Evolutionary conservation across 306 rosid species (phyloP).

Genomic region (Quercus suber): DNA sequence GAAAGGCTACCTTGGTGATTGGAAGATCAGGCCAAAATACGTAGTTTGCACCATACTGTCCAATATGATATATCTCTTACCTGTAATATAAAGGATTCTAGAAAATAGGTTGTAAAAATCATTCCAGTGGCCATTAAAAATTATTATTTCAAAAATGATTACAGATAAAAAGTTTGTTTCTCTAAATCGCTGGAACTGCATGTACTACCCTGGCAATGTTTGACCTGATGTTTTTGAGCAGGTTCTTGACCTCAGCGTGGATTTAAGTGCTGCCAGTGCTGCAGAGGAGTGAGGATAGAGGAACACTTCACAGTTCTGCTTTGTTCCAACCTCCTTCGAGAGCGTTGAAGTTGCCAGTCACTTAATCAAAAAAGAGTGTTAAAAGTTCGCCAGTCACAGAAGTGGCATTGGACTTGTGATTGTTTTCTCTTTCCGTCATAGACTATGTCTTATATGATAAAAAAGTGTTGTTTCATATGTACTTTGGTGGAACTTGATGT

Average conservation of each 20-base stretch:
- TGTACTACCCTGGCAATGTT: neutral
- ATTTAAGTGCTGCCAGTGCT: constrained; percentile 95
- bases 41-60: no score
- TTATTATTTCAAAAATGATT: neutral
- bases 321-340: neutral
- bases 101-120: neutral
- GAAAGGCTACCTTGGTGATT: neutral
- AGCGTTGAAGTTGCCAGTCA: neutral
- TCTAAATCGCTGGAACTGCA: constrained; percentile 14
- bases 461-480: neutral
- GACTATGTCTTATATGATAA: neutral
- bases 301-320: neutral
- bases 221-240: constrained; percentile 30
- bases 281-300: constrained; percentile 69
- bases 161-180: neutral
- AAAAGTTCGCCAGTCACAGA: neutral
- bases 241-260: constrained; percentile 90
- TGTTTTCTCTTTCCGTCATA: neutral
- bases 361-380: no score
- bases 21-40: neutral
- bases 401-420: neutral
- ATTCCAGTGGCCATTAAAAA: neutral
- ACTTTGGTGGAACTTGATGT: neutral
- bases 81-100: no score
- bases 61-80: no score